Evolutionary conservation across 2,329 filamentous ascomycete genomes (phyloP), one percentile per base, ranked within the genome.

Genomic region (Beauveria varroae): DNA sequence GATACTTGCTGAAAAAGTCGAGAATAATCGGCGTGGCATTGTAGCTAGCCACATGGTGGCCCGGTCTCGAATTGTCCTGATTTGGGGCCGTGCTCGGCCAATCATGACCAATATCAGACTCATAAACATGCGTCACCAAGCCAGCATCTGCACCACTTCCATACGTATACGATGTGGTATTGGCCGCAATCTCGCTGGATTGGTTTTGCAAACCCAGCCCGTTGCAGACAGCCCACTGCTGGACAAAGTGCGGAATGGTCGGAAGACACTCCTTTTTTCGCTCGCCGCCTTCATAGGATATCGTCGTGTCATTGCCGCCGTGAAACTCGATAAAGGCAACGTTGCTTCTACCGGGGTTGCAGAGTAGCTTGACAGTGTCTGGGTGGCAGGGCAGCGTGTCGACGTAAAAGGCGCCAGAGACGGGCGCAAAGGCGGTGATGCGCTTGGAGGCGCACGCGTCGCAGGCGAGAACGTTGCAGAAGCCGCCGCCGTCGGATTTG

Each of bases 301-400:
- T 80, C 0, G 75, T 79, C 6, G 65, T 71, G 67, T 82, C 80
- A 9, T 66, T 70, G 4, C 74, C 75, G 20, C 80, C 80, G 66
- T 82, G 80, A 61, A 82, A 78, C 34, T 79, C 76, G 9, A 82
- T 66, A 6, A 82, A 70, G 1, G 79, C 78, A 4, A 81, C 62
- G 4, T 72, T 65, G 0, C 57, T 64, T 43, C 72, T 69, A 3
- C 65, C 69, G 0, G 76, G 72, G 2, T 65, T 65, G 66, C 80
- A 82, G 1, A 70, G 67, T 20, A 76, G 68, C 1, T 62, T 7
- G 5, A 78, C 71, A 16, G 72, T 75, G 18, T 66, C 59, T 1
- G 75, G 71, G 34, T 72, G 65, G 64, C 71, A 74, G 3, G 70
- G 67, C 7, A 49, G 53, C 37, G 67, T 50, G 54, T 73, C 69